Conservation (phyloP, 768 basidiomycete genomes). For the Chalciporus pseudorubinellus region DNA sequence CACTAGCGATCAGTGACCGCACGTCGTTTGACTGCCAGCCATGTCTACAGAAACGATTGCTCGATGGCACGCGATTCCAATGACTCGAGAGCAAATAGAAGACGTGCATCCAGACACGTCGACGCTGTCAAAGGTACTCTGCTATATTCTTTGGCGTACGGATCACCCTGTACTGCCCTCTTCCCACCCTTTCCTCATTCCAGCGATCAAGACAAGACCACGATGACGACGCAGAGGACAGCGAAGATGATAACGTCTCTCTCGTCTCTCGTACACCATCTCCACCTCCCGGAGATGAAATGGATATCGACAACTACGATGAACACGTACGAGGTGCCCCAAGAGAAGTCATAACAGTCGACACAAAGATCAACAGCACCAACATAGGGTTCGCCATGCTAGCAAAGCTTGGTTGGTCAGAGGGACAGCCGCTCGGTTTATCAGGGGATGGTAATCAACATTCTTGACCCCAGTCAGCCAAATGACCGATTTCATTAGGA, state of each 20-base stretch:
- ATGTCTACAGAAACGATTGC: conserved; percentile 70
- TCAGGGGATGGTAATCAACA: conserved; percentile 63
- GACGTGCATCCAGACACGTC: conserved; percentile 23
- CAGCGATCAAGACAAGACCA: conserved; percentile 58
- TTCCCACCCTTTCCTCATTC: conserved; percentile 42
- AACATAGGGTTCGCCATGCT: conserved; percentile 84
- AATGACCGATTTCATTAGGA: conserved; percentile 40
- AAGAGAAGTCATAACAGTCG: conserved; percentile 73
- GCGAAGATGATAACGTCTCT: conserved; percentile 67
- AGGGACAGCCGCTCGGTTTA: conserved; percentile 74
- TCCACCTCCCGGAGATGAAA: conserved; percentile 47
- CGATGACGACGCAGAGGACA: conserved; percentile 40
- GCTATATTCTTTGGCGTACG: conserved; percentile 43
- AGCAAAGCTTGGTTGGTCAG: conserved; percentile 78
- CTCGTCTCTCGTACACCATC: conserved; percentile 76
- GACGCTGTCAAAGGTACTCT: conserved; percentile 66
- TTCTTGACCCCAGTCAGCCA: background rate
- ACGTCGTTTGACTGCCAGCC: background rate
- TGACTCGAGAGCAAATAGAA: conserved; percentile 33
- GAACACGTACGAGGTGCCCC: conserved; percentile 52
- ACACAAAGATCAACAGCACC: conserved; percentile 73
- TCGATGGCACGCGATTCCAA: conserved; percentile 72
- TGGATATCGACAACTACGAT: conserved; percentile 67
- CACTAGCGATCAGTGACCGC: too few relatives aligned
- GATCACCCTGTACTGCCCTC: conserved; percentile 55